Base-by-base conservation (phyloP, 1,284 basidiomycete species). In the Fomitopsis betulina region DNA sequence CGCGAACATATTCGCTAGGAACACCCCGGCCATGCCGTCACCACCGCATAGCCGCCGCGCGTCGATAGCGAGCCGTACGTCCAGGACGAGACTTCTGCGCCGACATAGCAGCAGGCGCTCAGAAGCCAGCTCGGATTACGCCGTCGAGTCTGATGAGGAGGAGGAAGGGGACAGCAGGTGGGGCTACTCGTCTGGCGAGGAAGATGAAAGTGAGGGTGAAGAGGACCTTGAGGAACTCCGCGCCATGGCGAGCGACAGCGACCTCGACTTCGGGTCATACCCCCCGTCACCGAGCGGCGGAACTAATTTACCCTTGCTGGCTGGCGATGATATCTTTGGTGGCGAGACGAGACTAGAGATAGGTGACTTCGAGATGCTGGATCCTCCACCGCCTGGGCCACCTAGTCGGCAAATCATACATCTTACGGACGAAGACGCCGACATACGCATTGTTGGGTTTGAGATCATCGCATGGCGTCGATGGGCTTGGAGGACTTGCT, bases 371-470 rank as follows among this genome's bases (percentile, higher is more conserved):
- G 83, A 85, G 3, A 68, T 79, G 7, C 70, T 85, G 47, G 81
- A 84, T 21, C 80, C 86, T 17, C 88, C 89, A 8, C 88, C 89
- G 9, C 79, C 81, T 8, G 91, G 91, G 6, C 85, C 86, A 23
- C 90, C 90, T 4, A 92, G 86, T 68, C 78, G 93, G 58, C 97
- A 99, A 73, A 90, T 86, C 2, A 81, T 99, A 39, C 86, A 95
- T 67, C 81, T 99, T 27, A 79, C 87, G 3, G 97, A 99, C 67
- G 97, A 99, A 72, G 97, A 99, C 68, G 83, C 84, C 43, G 89
- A 89, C 15, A 83, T 99, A 56, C 87, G 94, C 7, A 91, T 99
- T 68, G 84, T 94, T 17, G 95, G 95, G n/a, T 96, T 94, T 68
- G 87, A 91, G 65, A 82, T 84, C 5, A 77, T 91, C 45, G 68